phyloP scores from a whole-genome alignment of 2,329 filamentous ascomycete genomes.

The Lachnellula hyalina region DNA sequence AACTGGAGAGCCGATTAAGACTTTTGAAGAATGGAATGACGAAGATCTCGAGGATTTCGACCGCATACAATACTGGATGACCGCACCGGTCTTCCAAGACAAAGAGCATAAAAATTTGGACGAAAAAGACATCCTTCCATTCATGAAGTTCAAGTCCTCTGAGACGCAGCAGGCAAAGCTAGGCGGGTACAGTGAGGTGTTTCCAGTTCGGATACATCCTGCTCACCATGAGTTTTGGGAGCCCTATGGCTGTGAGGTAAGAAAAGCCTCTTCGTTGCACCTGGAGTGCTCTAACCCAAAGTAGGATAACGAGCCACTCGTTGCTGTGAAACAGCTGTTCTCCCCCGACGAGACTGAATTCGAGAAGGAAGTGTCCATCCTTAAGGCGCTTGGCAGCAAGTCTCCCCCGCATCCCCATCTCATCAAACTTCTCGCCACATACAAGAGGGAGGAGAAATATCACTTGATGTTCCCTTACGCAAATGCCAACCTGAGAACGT shows the following conservation, averaged over 20 bases:
- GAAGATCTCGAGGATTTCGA: constrained; percentile 13
- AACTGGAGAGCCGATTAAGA: constrained; percentile 2
- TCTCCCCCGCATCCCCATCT: constrained; percentile 20
- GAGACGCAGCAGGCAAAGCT: constrained; percentile 4
- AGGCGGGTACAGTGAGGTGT: constrained; percentile 22
- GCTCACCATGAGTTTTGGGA: constrained; percentile 21
- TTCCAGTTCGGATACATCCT: constrained; percentile 15
- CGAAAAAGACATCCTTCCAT: constrained; percentile 13
- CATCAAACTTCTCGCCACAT: constrained; percentile 29
- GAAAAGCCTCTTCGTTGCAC: too few relatives aligned
- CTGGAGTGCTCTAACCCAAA: background rate
- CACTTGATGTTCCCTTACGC: constrained; percentile 31
- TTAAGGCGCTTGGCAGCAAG: constrained; percentile 9
- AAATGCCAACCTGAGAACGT: constrained; percentile 22
- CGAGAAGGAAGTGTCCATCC: constrained; percentile 11
- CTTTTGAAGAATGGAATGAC: constrained; percentile 10
- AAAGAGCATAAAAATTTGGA: constrained; percentile 10
- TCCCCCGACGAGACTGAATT: constrained; percentile 14
- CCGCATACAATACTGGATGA: constrained; percentile 19
- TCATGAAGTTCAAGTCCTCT: constrained; percentile 7
- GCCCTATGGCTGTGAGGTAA: background rate
- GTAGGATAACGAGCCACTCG: constrained; percentile 11
- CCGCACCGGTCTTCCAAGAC: constrained; percentile 11
- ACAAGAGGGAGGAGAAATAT: constrained; percentile 14
- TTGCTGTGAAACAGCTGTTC: constrained; percentile 19